Percentiles rank a stretch among this genome's conserved stretches.
These are phyloP conservation scores for Fusarium buharicum DNA, from an alignment of 2,329 filamentous ascomycete species.

Conservation along the genomic window DNA sequence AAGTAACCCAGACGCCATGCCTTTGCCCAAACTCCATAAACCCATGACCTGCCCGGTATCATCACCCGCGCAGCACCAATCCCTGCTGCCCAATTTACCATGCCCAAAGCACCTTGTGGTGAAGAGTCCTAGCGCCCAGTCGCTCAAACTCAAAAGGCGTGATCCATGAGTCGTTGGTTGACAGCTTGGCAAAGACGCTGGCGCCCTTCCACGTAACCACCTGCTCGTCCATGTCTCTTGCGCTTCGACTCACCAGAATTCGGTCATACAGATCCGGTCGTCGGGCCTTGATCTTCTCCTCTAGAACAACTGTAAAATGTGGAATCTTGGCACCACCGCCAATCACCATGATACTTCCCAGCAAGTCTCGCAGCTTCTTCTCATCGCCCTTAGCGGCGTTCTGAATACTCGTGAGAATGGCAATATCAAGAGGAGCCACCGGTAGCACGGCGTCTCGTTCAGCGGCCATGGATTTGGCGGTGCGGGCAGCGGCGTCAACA, in stretches of 20 bases:
- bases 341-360: conserved; percentile 90
- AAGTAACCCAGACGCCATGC: conserved; percentile 42
- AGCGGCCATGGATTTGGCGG: conserved; percentile 65
- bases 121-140: conserved; percentile 81
- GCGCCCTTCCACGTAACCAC: conserved; percentile 99
- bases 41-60: conserved; percentile 17
- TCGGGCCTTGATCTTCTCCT: conserved; percentile 79
- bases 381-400: conserved; percentile 90
- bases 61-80: not conserved
- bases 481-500: conserved; percentile 63
- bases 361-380: conserved; percentile 89
- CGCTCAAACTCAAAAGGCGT: conserved; percentile 87
- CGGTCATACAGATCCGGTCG: conserved; percentile 69
- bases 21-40: conserved; percentile 40
- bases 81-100: conserved; percentile 54
- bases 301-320: conserved; percentile 82
- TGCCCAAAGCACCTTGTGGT: conserved; percentile 79
- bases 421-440: conserved; percentile 83
- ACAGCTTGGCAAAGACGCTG: conserved; percentile 92
- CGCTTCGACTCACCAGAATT: conserved; percentile 74
- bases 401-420: conserved; percentile 88
- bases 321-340: conserved; percentile 85
- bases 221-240: conserved; percentile 93
- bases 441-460: conserved; percentile 86
- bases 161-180: conserved; percentile 96